phyloP scores from a whole-genome alignment of 352 stramenopile genomes.

The Phytophthora ohioensis region DNA sequence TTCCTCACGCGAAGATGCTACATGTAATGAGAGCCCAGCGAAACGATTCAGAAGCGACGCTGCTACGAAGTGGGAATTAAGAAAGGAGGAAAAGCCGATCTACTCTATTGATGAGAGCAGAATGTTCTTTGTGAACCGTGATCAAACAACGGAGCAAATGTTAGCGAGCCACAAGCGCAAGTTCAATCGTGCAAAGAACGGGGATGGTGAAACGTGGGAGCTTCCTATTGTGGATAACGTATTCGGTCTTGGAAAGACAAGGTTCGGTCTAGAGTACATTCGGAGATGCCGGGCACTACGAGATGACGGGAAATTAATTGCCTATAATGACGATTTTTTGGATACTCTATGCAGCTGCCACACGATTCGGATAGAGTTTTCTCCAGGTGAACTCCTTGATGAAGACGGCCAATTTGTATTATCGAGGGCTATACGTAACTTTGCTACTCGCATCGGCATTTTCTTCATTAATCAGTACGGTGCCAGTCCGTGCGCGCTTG shows the following conservation, averaged over 20 bases:
- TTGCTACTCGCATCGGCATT: background rate
- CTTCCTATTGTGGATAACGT: constrained; percentile 31
- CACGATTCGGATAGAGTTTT: constrained; percentile 15
- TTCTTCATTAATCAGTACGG: background rate
- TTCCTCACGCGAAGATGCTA: too few relatives aligned
- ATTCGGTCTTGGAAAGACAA: constrained; percentile 19
- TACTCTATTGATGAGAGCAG: background rate
- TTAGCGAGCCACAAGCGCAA: constrained; percentile 2
- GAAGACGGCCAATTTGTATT: background rate
- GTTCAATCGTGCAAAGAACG: constrained; percentile 6
- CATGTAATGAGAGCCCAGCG: too few relatives aligned
- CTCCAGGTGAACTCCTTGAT: background rate
- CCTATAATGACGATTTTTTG: background rate
- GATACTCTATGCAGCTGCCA: constrained; percentile 8
- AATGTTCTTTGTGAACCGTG: constrained; percentile 4
- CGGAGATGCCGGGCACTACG: constrained; percentile 11
- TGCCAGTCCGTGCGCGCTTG: background rate
- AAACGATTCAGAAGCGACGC: too few relatives aligned
- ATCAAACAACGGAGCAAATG: constrained; percentile 6
- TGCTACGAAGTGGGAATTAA: background rate
- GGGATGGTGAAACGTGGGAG: background rate
- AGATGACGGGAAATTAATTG: background rate
- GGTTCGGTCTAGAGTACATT: constrained; percentile 23
- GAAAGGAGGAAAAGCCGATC: background rate
- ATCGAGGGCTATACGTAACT: background rate